Evolutionary conservation across 2,329 filamentous ascomycete genomes (phyloP), one percentile per base, ranked within the genome.

Genomic region (Fusarium brevicatenulatum): DNA sequence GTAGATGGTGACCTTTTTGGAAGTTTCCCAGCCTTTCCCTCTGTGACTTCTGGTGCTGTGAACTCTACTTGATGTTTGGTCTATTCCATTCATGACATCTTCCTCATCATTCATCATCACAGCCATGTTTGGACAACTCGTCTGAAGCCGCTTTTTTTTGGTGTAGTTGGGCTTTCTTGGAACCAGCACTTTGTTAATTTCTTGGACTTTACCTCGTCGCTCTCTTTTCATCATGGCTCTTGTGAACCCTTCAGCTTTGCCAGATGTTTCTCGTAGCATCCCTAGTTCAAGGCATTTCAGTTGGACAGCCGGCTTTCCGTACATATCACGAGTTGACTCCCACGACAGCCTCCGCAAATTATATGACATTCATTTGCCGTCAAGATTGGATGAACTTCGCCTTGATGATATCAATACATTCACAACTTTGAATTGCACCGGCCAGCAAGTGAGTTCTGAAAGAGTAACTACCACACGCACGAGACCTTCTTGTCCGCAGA

Each of bases 111-210:
- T 72, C 78, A 83, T 81, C 68, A 61, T 57, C 53, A 50, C 62
- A 64, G 58, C 64, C 77, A 85, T 85, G 83, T 78, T 81, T 82
- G 83, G 83, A 82, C 77, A 76, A 71, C 61, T 74, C 62, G 40
- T 55, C 63, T 67, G 59, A 55, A 62, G 59, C 64, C 69, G 67
- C 66, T 68, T 66, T 80, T 70, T 74, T 69, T 74, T 74, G 77
- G 79, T 77, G 75, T 73, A 81, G 77, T 82, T 82, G 84, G 82
- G 81, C 80, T 81, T 80, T 83, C 82, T 86, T 85, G 84, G 82
- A 82, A 80, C 80, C 78, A 66, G 70, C 75, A 75, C 76, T 77
- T 72, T 73, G 76, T 79, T 67, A 73, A 67, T 77, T 81, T 80
- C 78, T 82, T 81, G 76, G 72, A 66, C 57, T 72, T 77, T 80